phyloP scores from a whole-genome alignment of 306 rosid genomes.

The Cucurbita maxima region DNA sequence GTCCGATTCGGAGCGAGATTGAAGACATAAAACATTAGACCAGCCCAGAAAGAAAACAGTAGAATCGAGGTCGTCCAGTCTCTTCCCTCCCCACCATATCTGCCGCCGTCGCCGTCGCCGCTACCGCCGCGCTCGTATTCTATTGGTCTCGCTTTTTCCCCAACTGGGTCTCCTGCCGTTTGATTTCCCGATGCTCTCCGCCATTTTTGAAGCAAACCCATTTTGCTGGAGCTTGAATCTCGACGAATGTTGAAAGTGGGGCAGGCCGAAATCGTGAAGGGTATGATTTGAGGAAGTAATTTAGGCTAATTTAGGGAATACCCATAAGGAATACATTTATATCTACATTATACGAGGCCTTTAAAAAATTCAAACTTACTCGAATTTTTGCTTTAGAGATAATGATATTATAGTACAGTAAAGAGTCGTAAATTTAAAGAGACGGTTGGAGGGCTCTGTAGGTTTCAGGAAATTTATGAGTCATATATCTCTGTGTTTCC shows the following conservation, averaged over 20 bases:
- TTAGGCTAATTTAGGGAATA: background rate
- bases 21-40: conserved; percentile 52
- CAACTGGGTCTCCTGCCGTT: conserved; percentile 23
- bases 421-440: too few species aligned
- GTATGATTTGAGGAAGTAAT: background rate
- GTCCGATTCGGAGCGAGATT: conserved; percentile 76
- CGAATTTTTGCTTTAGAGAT: too few species aligned
- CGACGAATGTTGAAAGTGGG: conserved; percentile 2
- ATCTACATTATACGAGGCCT: too few species aligned
- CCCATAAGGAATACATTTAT: too few species aligned
- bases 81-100: conserved; percentile 30
- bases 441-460: too few species aligned
- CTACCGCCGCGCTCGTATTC: conserved; percentile 9
- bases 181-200: conserved; percentile 14
- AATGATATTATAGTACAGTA: too few species aligned
- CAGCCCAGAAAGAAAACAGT: conserved; percentile 61
- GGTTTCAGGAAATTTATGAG: too few species aligned
- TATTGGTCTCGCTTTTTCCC: conserved; percentile 13
- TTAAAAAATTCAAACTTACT: too few species aligned
- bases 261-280: background rate
- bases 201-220: conserved; percentile 23
- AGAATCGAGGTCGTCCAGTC: conserved; percentile 80
- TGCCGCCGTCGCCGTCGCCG: conserved; percentile 12
- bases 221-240: conserved; percentile 10
- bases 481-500: background rate